A percentile compares a stretch with the other conserved stretches of the same genome.
These are phyloP conservation scores for Calonectria henricotiae DNA, from an alignment of 2,329 filamentous ascomycete species.

Conservation along the genomic window DNA sequence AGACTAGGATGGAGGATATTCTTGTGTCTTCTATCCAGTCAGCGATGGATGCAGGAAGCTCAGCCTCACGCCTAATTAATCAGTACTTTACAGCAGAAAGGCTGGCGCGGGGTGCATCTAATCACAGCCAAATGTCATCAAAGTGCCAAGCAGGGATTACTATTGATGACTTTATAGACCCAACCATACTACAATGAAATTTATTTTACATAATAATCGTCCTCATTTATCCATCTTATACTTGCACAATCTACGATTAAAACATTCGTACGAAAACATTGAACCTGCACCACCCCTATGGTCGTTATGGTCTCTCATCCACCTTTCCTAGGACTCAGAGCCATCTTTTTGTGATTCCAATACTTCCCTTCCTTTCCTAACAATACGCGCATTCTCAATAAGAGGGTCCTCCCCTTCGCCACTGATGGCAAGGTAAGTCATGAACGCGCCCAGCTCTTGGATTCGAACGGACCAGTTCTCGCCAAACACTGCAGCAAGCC, in stretches of 20 bases:
- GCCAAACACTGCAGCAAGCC: constrained; percentile 34
- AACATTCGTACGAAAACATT: not conserved
- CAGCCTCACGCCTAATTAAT: constrained; percentile 14
- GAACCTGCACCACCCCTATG: not conserved
- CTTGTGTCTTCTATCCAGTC: constrained; percentile 34
- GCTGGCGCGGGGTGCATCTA: not conserved
- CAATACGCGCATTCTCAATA: constrained; percentile 38
- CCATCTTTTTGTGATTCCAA: constrained; percentile 11
- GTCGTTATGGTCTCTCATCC: not conserved
- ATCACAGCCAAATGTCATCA: not conserved
- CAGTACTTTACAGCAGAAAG: constrained; percentile 6
- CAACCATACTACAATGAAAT: constrained; percentile 12
- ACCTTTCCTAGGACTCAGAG: not conserved
- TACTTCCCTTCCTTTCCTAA: constrained; percentile 35
- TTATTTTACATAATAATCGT: not conserved
- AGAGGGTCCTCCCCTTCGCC: constrained; percentile 37
- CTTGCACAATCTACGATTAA: not conserved
- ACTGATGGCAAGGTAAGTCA: constrained; percentile 41
- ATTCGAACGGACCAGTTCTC: constrained; percentile 42
- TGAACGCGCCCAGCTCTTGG: constrained; percentile 45
- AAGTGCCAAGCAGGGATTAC: not conserved
- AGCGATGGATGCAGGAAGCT: constrained; percentile 25
- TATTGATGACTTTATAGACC: constrained; percentile 32
- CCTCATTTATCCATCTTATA: not conserved
- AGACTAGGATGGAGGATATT: constrained; percentile 34